Base-by-base conservation (phyloP, 495 filamentous ascomycete genomes). In the Daldinia loculata region DNA sequence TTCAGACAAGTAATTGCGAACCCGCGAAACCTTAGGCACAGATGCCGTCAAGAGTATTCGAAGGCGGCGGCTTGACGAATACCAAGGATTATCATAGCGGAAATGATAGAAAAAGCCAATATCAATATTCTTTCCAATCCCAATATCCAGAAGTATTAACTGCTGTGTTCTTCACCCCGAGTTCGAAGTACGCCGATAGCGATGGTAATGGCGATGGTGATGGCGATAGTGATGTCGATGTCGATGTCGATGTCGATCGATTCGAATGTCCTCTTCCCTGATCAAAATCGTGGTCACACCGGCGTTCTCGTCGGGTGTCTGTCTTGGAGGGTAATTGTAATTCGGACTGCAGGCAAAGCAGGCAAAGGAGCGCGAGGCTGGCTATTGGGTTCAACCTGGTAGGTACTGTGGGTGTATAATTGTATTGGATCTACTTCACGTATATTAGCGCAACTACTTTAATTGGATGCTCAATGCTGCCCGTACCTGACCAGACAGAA, bases 21-120 rank as follows among this genome's bases (percentile, higher is more conserved):
- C 43, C 22, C 53, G 48, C 34, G 43, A 66, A 72, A 66, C 70
- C 60, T 68, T 65, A n/a, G n/a, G 27, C 6, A 32, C 30, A 32
- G 30, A 32, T 9, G 7, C 30, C 30, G 30, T 32, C 30, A 3
- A 32, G 30, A 32, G 30, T n/a, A 63, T 55, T 56, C 27, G 50
- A 63, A n/a, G 55, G 43, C 63, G 38, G n/a, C 55, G 48, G n/a
- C 34, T 60, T 12, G 30, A 67, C 52, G 22, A 60, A 27, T 53
- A 50, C 41, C 53, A 58, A 61, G 32, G 4, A 61, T 60, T 63
- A 17, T 59, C 69, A 67, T 67, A 22, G 27, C 27, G 27, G 6
- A 29, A 29, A 29, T 29, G 27, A 29, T 6, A 4, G 27, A 6
- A 29, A 29, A 29, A 29, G 27, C 27, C 27, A 6, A 29, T 17